A percentile compares a stretch with the other conserved stretches of the same genome.
Evolutionary conservation across 2,329 filamentous ascomycete genomes (phyloP).

Genomic region (Phialocephala subalpina): DNA sequence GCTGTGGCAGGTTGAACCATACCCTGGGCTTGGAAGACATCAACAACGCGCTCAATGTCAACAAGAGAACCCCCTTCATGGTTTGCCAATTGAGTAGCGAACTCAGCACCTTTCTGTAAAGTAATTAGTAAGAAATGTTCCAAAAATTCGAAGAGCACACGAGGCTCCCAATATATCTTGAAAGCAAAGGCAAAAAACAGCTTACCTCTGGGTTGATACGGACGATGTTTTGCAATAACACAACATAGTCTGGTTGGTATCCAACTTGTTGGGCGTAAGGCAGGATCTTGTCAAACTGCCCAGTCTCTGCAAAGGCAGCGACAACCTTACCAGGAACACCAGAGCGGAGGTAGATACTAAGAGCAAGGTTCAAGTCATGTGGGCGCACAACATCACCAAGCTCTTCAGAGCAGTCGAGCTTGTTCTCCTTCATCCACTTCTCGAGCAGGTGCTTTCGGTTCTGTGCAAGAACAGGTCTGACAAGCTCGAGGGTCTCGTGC

Average conservation of each 20-base stretch:
- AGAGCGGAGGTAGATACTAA: constrained; percentile 89
- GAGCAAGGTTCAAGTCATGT: constrained; percentile 87
- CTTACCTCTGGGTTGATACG: constrained; percentile 91
- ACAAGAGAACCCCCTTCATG: constrained; percentile 87
- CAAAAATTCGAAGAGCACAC: no score
- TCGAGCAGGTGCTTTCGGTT: constrained; percentile 95
- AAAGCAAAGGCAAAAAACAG: no score
- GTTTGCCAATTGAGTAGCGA: constrained; percentile 90
- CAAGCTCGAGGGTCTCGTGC: constrained; percentile 93
- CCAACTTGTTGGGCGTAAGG: constrained; percentile 85
- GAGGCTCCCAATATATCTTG: no score
- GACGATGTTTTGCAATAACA: constrained; percentile 84
- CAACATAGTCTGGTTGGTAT: constrained; percentile 95
- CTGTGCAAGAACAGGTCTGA: constrained; percentile 89
- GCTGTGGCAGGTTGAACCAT: constrained; percentile 98
- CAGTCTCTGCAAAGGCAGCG: constrained; percentile 91
- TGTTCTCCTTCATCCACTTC: constrained; percentile 97
- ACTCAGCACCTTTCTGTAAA: constrained; percentile 93
- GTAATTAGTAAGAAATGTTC: no score
- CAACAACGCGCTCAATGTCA: constrained; percentile 92
- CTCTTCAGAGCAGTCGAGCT: constrained; percentile 95
- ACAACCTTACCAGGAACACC: constrained; percentile 94
- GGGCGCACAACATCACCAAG: constrained; percentile 92
- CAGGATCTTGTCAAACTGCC: constrained; percentile 96
- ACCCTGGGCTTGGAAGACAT: constrained; percentile 97